Evolutionary conservation across 257 asterid species (phyloP).

Genomic region (Penstemon davidsonii): DNA sequence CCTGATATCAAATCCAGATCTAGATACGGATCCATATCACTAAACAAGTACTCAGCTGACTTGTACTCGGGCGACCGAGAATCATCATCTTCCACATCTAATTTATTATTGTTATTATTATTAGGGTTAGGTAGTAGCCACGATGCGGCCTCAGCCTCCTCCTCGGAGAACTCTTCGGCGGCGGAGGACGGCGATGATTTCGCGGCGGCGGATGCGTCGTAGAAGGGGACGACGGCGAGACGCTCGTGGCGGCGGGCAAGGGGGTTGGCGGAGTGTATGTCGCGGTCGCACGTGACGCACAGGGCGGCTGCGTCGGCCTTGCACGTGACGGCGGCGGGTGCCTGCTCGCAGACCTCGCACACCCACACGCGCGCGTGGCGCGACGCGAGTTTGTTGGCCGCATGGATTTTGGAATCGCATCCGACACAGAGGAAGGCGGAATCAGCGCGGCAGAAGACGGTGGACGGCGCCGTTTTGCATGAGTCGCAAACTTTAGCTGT

Average conservation of each 20-base stretch:
- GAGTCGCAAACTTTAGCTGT: conserved; percentile 74
- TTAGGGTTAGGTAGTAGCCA: conserved; percentile 50
- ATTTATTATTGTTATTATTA: neutral
- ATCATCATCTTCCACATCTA: conserved; percentile 15
- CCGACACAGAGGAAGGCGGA: conserved; percentile 68
- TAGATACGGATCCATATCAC: conserved; percentile 57
- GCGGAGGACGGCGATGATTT: conserved; percentile 22
- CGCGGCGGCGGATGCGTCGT: conserved; percentile 42
- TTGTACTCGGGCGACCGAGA: conserved; percentile 46
- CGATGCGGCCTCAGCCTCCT: conserved; percentile 53
- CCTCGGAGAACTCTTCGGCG: conserved; percentile 17
- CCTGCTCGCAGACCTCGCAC: conserved; percentile 90
- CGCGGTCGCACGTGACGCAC: conserved; percentile 76
- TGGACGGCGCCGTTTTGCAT: conserved; percentile 56
- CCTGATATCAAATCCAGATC: conserved; percentile 55
- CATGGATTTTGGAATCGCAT: conserved; percentile 75
- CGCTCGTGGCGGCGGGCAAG: conserved; percentile 89
- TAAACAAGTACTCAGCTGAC: conserved; percentile 52
- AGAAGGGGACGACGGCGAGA: conserved; percentile 63
- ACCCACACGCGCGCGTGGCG: conserved; percentile 77
- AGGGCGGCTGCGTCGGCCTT: conserved; percentile 90
- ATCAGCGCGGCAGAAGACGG: conserved; percentile 75
- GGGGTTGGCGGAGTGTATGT: conserved; percentile 89
- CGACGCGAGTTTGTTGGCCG: conserved; percentile 75
- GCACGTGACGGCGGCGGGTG: conserved; percentile 83